Evolutionary conservation across 306 rosid species (phyloP).

Genomic region (Nissolia schottii): DNA sequence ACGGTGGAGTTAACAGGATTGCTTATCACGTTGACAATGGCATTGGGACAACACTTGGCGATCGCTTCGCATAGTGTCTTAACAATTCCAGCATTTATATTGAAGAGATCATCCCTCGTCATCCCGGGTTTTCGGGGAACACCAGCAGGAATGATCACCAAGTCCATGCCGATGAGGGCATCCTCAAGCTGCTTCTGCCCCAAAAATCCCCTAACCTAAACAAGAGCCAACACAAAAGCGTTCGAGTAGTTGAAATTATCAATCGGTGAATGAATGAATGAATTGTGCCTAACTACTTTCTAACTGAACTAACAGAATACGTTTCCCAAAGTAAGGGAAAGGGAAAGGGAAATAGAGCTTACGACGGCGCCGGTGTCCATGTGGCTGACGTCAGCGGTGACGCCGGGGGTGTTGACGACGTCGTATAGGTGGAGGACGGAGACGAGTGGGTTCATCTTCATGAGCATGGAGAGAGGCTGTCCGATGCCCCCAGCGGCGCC

Average conservation of each 20-base stretch:
- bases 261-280: no score
- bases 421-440: conserved; percentile 91
- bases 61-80: conserved; percentile 75
- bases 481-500: conserved; percentile 98
- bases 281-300: no score
- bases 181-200: conserved; percentile 84
- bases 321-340: no score
- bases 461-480: conserved; percentile 82
- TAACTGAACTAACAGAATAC: no score
- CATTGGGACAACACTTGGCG: conserved; percentile 74
- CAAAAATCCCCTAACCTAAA: conserved; percentile 80
- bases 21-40: conserved; percentile 81
- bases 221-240: background rate
- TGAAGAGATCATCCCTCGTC: conserved; percentile 98
- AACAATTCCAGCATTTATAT: conserved; percentile 89
- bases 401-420: conserved; percentile 88
- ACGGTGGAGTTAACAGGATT: conserved; percentile 97
- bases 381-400: conserved; percentile 88
- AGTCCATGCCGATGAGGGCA: conserved; percentile 82
- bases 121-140: conserved; percentile 97
- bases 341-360: conserved; percentile 1
- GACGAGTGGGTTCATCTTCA: conserved; percentile 89
- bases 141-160: conserved; percentile 87
- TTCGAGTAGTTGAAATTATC: no score
- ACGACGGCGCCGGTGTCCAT: conserved; percentile 95